Evolutionary conservation across 805 yeast species (phyloP), one percentile per base, ranked within the genome.

Genomic region (Alloascoidea africana): DNA sequence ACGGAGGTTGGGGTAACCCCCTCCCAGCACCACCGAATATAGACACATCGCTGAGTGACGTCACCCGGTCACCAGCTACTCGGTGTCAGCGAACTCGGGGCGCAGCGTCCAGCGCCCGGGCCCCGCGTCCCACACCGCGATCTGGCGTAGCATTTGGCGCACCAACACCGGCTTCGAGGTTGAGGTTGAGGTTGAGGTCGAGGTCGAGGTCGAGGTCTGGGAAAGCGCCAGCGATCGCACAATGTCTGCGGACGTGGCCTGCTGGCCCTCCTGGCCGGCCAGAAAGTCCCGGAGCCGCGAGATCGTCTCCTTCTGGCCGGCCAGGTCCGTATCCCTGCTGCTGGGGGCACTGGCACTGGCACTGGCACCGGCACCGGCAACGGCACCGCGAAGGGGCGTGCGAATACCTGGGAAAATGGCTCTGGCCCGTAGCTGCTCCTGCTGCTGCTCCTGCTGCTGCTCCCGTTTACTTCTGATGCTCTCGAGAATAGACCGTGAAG

Each of bases 81-180:
- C n/a, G n/a, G n/a, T n/a, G n/a, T n/a, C n/a, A n/a, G n/a, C n/a
- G n/a, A 66, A 71, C 42, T 74, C 85, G 2, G 62, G 63, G 44
- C 75, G 73, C 23, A 84, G 56, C 1, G 50, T 51, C 95, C 95
- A 84, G 0, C 77, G 79, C 39, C 68, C 67, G 32, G 54, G 56
- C 1, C 40, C 46, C n/a, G 58, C 55, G 44, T 76, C 72, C 86
- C 94, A 86, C 1, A 48, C 55, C 2, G 91, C 81, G 15, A 83
- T 69, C 32, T 72, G 66, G 35, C 71, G 68, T 38, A 86, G 54
- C 68, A 86, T 66, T 0, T 84, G 75, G 33, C 95, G 60, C n/a
- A n/a, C n/a, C n/a, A n/a, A n/a, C n/a, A n/a, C n/a, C n/a, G n/a
- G n/a, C n/a, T n/a, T n/a, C n/a, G n/a, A n/a, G n/a, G n/a, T n/a